Evolutionary conservation across 371 early-diverging fungal genomes (phyloP).

Genomic region (Spraguea lophii): DNA sequence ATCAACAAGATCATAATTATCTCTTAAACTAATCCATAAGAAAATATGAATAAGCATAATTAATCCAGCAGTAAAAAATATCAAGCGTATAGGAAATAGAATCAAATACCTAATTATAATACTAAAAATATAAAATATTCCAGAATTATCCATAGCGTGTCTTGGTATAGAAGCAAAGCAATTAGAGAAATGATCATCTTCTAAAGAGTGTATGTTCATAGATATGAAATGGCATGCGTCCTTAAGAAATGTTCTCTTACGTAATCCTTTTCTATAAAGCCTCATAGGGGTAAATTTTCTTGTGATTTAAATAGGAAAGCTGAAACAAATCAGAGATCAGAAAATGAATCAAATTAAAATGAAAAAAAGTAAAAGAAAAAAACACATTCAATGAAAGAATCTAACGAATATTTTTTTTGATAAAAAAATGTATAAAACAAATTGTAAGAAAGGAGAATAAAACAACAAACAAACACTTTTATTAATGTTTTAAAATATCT

Average conservation of each 20-base stretch:
- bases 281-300: too few relatives aligned
- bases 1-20: neutral
- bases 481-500: too few relatives aligned
- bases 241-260: slow-evolving; percentile 13
- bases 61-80: slow-evolving; percentile 1
- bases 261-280: too few relatives aligned
- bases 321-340: too few relatives aligned
- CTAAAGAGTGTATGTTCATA: slow-evolving; percentile 23
- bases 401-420: too few relatives aligned
- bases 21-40: neutral
- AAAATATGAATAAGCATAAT: slow-evolving; percentile 9
- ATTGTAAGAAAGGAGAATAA: too few relatives aligned
- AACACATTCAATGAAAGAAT: too few relatives aligned
- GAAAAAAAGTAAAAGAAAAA: too few relatives aligned
- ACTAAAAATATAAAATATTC: slow-evolving; percentile 28
- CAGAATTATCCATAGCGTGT: slow-evolving; percentile 12
- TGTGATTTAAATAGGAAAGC: too few relatives aligned
- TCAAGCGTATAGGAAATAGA: slow-evolving; percentile 31
- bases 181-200: slow-evolving; percentile 32
- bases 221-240: slow-evolving; percentile 32
- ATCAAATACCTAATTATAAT: slow-evolving; percentile 36
- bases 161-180: slow-evolving; percentile 28
- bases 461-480: too few relatives aligned
- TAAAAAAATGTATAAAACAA: too few relatives aligned
- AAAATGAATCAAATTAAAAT: too few relatives aligned